Conservation (phyloP, 1,139 yeast genomes). For the Candida frijolesensis region DNA sequence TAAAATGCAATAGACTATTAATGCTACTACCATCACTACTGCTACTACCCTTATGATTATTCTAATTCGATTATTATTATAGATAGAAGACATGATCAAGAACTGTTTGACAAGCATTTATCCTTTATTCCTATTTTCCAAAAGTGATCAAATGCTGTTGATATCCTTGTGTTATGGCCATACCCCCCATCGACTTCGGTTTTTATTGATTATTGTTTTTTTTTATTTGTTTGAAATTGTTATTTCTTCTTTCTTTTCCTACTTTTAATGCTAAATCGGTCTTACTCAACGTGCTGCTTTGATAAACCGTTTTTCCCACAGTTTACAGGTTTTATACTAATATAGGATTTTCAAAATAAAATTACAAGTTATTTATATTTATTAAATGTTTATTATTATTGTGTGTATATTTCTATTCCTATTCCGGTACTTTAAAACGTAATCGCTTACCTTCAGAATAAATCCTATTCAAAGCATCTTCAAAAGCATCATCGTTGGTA, state of each 20-base stretch:
- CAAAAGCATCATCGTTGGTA: slow-evolving; percentile 61
- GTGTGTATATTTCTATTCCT: background rate
- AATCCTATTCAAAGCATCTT: slow-evolving; percentile 60
- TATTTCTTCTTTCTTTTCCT: background rate
- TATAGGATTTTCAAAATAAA: background rate
- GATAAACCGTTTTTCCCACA: background rate
- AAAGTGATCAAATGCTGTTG: slow-evolving; percentile 1
- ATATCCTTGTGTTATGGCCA: background rate
- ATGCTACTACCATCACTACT: background rate
- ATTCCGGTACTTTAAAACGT: slow-evolving; percentile 45
- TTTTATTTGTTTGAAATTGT: background rate
- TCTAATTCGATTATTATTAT: background rate
- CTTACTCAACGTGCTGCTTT: background rate
- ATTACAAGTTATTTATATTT: background rate
- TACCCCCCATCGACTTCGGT: background rate
- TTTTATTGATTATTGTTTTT: background rate
- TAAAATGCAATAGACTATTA: slow-evolving; percentile 1
- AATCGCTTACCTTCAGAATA: slow-evolving; percentile 72
- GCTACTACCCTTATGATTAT: background rate
- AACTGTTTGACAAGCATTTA: background rate
- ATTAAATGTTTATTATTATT: background rate
- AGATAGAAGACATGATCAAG: too few species aligned
- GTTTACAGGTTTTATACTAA: background rate
- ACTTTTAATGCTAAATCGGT: background rate
- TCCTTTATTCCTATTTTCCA: background rate